Evolutionary conservation across 345 rosid species (phyloP), one percentile per base, ranked within the genome.

Genomic region (Psidium friedrichsthalianum): DNA sequence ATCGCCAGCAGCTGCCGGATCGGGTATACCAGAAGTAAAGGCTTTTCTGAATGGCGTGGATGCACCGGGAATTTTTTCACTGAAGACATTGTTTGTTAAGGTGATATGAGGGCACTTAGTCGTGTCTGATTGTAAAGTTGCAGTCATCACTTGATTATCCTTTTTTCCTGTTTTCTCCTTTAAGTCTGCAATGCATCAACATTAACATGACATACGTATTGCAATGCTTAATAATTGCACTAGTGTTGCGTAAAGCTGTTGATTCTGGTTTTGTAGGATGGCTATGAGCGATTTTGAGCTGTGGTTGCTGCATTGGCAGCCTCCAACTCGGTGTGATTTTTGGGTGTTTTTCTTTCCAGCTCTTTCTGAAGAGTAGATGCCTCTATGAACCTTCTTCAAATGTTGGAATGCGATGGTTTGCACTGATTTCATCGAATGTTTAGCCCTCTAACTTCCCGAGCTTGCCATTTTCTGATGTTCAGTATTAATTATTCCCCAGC

Each of bases 41-140:
- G 99, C 98, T 83, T 96, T 94, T 90, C 84, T 96, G 87, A 96
- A 96, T 57, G 98, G 99, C 27, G 98, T 96, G 55, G 99, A 96
- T 91, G 95, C 98, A 3, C 98, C 98, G 0, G 95, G 91, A 36
- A 92, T 95, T 82, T 88, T 95, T 88, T 92, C 99, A 0, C 24
- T 93, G 74, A 88, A 92, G 57, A 95, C 98, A 88, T 88, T 95
- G 90, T 25, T 94, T 27, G 91, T 94, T 55, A 96, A 96, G 96
- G 98, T 95, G 83, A 56, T 13, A 20, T 24, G 36, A 18, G 24
- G 47, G 44, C 32, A 69, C 44, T 69, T 32, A 69, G 78, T 36
- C 20, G 47, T 69, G 24, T 36, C 47, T 1, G 80, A 69, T 69
- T 36, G 78, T 24, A 36, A 69, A 69, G 47, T 18, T 69, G 78